A percentile compares a stretch with the other conserved stretches of the same genome.
phyloP scores from a whole-genome alignment of 2,329 filamentous ascomycete genomes.

The Onygena corvina region DNA sequence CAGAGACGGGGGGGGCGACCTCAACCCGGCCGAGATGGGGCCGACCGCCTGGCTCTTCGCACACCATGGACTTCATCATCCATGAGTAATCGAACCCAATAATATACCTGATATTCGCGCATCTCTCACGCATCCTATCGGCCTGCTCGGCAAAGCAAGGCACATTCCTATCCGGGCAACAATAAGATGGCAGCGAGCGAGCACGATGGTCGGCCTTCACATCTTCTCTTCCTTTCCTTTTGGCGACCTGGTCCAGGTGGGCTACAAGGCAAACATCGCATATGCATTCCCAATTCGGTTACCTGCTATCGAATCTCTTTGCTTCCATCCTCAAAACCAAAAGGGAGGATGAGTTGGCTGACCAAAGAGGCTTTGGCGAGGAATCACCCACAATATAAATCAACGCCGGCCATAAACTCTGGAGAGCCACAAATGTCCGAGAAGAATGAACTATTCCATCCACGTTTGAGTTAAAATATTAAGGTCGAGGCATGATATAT shows the following conservation, averaged over 20 bases:
- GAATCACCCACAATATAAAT: not conserved
- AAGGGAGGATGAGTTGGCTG: not conserved
- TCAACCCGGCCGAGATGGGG: constrained; percentile 3
- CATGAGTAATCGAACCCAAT: constrained; percentile 1
- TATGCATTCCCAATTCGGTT: constrained; percentile 2
- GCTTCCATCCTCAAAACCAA: not conserved
- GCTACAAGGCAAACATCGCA: not conserved
- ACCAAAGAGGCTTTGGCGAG: not conserved
- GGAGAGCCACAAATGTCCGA: not conserved
- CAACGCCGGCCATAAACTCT: not conserved
- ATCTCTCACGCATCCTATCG: too few relatives aligned
- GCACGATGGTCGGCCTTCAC: not conserved
- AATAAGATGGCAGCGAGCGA: not conserved
- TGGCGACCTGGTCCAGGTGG: not conserved
- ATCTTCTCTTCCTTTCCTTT: not conserved
- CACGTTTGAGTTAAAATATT: too few relatives aligned
- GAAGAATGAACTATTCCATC: too few relatives aligned
- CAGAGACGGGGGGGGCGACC: not conserved
- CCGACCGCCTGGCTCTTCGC: not conserved
- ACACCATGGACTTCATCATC: not conserved
- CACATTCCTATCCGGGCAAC: not conserved
- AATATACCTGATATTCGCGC: too few relatives aligned
- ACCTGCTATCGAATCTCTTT: not conserved
- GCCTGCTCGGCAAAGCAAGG: too few relatives aligned
- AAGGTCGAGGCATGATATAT: too few relatives aligned